These are phyloP conservation scores for Ophiosphaerella herpotricha DNA, from an alignment of 2,329 filamentous ascomycete genomes.

Conservation along the genomic window DNA sequence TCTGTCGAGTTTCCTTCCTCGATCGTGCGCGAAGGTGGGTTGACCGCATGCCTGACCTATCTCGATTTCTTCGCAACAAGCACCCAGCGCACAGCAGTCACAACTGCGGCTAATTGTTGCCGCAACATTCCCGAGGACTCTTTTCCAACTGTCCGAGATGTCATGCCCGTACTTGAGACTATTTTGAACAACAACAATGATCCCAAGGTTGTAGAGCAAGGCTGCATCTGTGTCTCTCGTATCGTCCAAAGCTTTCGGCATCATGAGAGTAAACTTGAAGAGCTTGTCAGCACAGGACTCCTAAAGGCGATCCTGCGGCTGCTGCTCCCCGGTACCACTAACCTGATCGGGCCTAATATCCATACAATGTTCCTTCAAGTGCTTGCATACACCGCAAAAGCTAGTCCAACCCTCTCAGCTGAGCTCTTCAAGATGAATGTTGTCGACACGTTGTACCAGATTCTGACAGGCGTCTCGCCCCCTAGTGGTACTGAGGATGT, in stretches of 20 bases:
- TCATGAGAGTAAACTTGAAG: slow-evolving; percentile 83
- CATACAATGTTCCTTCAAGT: slow-evolving; percentile 96
- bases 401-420: slow-evolving; percentile 83
- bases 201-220: slow-evolving; percentile 95
- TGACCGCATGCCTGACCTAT: slow-evolving; percentile 94
- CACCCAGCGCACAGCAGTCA: slow-evolving; percentile 94
- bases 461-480: slow-evolving; percentile 92
- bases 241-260: slow-evolving; percentile 98
- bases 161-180: slow-evolving; percentile 93
- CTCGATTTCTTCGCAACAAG: slow-evolving; percentile 97
- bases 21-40: slow-evolving; percentile 92
- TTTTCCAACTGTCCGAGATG: slow-evolving; percentile 87
- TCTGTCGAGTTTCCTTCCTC: slow-evolving; percentile 93
- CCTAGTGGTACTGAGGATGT: slow-evolving; percentile 78
- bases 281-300: slow-evolving; percentile 86
- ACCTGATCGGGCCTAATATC: slow-evolving; percentile 89
- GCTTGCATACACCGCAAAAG: slow-evolving; percentile 84
- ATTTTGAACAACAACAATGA: slow-evolving; percentile 86
- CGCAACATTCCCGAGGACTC: slow-evolving; percentile 94
- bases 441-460: slow-evolving; percentile 96
- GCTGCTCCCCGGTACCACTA: slow-evolving; percentile 90
- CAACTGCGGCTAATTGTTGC: slow-evolving; percentile 96
- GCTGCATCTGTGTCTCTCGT: slow-evolving; percentile 89
- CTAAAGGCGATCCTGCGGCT: slow-evolving; percentile 84
- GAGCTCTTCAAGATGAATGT: slow-evolving; percentile 96